Conservation (phyloP, 768 basidiomycete genomes). For the Pisolithus sp. region DNA sequence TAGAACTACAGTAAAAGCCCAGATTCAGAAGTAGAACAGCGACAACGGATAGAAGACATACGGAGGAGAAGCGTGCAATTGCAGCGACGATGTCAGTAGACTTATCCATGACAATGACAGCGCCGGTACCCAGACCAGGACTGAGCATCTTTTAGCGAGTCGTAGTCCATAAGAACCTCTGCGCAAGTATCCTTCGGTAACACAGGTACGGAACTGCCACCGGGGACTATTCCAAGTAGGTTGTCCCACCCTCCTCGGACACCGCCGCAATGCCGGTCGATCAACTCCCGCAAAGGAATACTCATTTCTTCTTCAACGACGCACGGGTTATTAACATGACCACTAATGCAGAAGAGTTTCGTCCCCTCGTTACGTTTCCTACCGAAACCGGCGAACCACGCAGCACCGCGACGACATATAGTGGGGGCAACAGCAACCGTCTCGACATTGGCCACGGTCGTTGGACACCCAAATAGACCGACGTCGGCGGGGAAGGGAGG, state of each 20-base stretch:
- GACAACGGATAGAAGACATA: conserved; percentile 20
- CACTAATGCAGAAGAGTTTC: conserved; percentile 95
- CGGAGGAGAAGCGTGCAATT: conserved; percentile 88
- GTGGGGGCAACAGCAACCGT: conserved; percentile 97
- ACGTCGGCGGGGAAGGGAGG: conserved; percentile 99
- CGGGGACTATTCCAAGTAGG: conserved; percentile 92
- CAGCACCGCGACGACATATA: conserved; percentile 80
- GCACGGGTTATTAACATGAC: conserved; percentile 97
- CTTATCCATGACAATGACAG: conserved; percentile 99
- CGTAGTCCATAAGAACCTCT: conserved; percentile 96
- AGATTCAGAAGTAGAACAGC: neutral
- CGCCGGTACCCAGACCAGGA: conserved; percentile 97
- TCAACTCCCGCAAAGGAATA: conserved; percentile 85
- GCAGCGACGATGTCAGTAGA: conserved; percentile 90
- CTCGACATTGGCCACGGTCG: conserved; percentile 97
- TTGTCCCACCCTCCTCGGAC: conserved; percentile 96
- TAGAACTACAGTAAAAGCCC: conserved; percentile 57
- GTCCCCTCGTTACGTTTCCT: conserved; percentile 90
- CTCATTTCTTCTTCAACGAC: conserved; percentile 99
- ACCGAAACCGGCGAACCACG: conserved; percentile 93
- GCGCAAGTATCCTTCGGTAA: conserved; percentile 77
- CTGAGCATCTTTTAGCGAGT: conserved; percentile 92
- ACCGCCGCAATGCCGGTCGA: conserved; percentile 97
- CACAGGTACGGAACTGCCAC: conserved; percentile 91
- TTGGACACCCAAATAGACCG: conserved; percentile 94